Evolutionary conservation across 192 early-diverging fungal species (phyloP).

Genomic region (Linnemannia schmuckeri): DNA sequence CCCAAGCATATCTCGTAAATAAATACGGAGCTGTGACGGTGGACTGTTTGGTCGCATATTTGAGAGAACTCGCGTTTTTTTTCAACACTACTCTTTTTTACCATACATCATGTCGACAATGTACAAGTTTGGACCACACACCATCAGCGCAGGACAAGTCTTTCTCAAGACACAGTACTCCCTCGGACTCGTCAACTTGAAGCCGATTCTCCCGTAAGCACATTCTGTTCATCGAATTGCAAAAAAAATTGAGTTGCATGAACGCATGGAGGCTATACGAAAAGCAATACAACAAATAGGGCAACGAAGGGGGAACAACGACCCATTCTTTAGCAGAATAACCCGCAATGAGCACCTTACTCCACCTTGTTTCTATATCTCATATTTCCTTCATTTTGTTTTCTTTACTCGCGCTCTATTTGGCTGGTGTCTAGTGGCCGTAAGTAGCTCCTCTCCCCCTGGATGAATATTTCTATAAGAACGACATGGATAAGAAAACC

Average conservation of each 20-base stretch:
- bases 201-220: conserved; percentile 86
- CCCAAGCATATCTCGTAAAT: background rate
- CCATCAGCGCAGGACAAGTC: conserved; percentile 76
- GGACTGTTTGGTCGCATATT: background rate
- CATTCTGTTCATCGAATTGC: background rate
- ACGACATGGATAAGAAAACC: background rate
- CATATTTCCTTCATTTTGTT: background rate
- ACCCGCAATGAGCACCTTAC: background rate
- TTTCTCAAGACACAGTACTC: conserved; percentile 81
- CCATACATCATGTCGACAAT: background rate
- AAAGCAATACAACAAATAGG: background rate
- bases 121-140: conserved; percentile 78
- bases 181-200: conserved; percentile 92
- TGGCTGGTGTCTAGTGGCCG: background rate
- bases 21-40: too few relatives aligned
- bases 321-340: background rate
- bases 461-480: background rate
- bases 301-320: background rate
- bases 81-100: background rate
- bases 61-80: background rate
- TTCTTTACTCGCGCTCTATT: background rate
- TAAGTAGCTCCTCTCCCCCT: background rate
- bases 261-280: background rate
- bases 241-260: background rate
- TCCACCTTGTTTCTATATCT: background rate